Evolutionary conservation across 176 grass and related monocot species (phyloP).

Genomic region (Puccinellia tenuiflora): DNA sequence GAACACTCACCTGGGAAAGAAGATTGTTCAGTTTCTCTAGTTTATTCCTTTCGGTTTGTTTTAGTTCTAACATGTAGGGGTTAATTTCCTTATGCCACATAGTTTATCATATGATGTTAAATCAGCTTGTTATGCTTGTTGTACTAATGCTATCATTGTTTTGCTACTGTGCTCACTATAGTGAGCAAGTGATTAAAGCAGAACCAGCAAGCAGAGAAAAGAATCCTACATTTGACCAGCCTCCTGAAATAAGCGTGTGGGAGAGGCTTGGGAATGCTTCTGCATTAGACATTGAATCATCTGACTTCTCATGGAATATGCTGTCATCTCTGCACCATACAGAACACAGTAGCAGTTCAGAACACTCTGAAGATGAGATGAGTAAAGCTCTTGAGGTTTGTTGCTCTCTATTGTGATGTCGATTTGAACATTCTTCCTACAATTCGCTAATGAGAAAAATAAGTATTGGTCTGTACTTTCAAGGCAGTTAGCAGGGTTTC

Average conservation of each 20-base stretch:
- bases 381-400: constrained; percentile 85
- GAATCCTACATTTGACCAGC: constrained; percentile 30
- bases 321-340: constrained; percentile 88
- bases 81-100: neutral
- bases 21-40: constrained; percentile 1
- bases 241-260: constrained; percentile 80
- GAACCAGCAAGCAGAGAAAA: constrained; percentile 23
- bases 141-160: constrained; percentile 33
- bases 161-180: constrained; percentile 14
- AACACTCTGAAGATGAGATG: constrained; percentile 89
- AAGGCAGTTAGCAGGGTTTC: neutral
- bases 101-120: neutral
- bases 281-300: constrained; percentile 65
- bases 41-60: neutral
- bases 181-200: constrained; percentile 28
- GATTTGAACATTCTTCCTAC: constrained; percentile 15
- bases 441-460: neutral
- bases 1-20: neutral
- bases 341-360: constrained; percentile 64
- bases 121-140: neutral
- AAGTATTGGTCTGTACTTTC: neutral
- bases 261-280: constrained; percentile 71
- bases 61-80: neutral
- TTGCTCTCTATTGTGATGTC: neutral
- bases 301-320: constrained; percentile 70